Conservation (phyloP, 1,284 basidiomycete genomes). For the Austroboletus novae-zelandiae region DNA sequence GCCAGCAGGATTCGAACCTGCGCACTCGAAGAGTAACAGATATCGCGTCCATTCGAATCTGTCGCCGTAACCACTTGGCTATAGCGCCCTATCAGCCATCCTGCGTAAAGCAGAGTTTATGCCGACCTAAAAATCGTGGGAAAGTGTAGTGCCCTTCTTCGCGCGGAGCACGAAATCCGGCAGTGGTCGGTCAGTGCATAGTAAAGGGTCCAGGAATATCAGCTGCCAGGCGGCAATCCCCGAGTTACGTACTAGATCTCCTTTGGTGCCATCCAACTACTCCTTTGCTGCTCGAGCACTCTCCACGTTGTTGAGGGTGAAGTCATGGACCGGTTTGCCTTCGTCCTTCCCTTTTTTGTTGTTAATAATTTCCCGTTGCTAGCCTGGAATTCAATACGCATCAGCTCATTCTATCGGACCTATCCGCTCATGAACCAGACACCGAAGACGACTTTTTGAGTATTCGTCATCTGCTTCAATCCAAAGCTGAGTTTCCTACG, state of each 20-base stretch:
- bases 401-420: slow-evolving; percentile 76
- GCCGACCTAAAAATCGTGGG: too few species aligned
- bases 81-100: slow-evolving; percentile 33
- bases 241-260: too few species aligned
- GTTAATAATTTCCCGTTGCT: background rate
- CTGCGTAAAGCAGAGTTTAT: too few species aligned
- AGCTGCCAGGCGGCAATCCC: too few species aligned
- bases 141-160: too few species aligned
- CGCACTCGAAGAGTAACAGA: slow-evolving; percentile 44
- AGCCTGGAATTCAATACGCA: slow-evolving; percentile 79
- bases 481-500: slow-evolving; percentile 47
- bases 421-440: slow-evolving; percentile 65
- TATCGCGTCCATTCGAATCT: slow-evolving; percentile 47
- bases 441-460: slow-evolving; percentile 45
- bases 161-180: too few species aligned
- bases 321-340: slow-evolving; percentile 31
- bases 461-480: slow-evolving; percentile 57
- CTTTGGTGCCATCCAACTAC: too few species aligned
- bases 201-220: too few species aligned
- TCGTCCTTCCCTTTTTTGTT: background rate
- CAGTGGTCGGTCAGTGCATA: too few species aligned
- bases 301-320: background rate
- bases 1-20: slow-evolving; percentile 42
- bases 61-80: slow-evolving; percentile 61
- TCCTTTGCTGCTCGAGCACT: background rate